A percentile compares a stretch with the other conserved stretches of the same genome.
Evolutionary conservation across 352 stramenopile genomes (phyloP).

Genomic region (Globisporangium nodosum): DNA sequence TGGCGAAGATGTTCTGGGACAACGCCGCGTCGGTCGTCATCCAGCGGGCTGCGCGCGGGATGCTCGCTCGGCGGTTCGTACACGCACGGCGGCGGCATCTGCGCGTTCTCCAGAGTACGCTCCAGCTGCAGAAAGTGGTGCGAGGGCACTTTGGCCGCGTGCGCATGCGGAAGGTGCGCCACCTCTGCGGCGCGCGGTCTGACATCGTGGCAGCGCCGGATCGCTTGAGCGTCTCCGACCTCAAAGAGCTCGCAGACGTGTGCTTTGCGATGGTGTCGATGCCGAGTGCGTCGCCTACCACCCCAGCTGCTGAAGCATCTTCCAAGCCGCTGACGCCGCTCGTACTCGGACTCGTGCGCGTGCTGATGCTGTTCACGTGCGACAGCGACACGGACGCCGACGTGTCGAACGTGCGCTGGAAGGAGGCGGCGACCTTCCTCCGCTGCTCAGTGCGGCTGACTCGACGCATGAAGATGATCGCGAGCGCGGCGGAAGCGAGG

Average conservation of each 20-base stretch:
- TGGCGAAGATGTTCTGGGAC: slow-evolving; percentile 64
- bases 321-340: slow-evolving; percentile 32
- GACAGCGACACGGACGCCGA: slow-evolving; percentile 45
- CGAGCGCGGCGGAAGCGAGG: slow-evolving; percentile 27
- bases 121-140: slow-evolving; percentile 49
- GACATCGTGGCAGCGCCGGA: slow-evolving; percentile 16
- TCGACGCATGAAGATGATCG: slow-evolving; percentile 50
- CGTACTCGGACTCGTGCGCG: slow-evolving; percentile 61
- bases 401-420: slow-evolving; percentile 55
- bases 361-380: slow-evolving; percentile 65
- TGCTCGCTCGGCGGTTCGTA: slow-evolving; percentile 37
- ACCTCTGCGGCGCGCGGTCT: slow-evolving; percentile 26
- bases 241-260: slow-evolving; percentile 50
- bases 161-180: slow-evolving; percentile 51
- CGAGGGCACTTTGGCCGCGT: slow-evolving; percentile 53
- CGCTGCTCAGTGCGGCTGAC: slow-evolving; percentile 34
- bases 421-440: slow-evolving; percentile 53
- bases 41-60: slow-evolving; percentile 48
- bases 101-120: slow-evolving; percentile 15
- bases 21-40: slow-evolving; percentile 50
- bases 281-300: slow-evolving; percentile 8
- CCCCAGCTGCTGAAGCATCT: slow-evolving; percentile 4
- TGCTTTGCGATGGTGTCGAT: slow-evolving; percentile 51
- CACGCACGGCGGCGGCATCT: slow-evolving; percentile 16
- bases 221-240: slow-evolving; percentile 27